These are phyloP conservation scores for Bipolaris bicolor DNA, from an alignment of 2,329 filamentous ascomycete genomes.

Conservation along the genomic window DNA sequence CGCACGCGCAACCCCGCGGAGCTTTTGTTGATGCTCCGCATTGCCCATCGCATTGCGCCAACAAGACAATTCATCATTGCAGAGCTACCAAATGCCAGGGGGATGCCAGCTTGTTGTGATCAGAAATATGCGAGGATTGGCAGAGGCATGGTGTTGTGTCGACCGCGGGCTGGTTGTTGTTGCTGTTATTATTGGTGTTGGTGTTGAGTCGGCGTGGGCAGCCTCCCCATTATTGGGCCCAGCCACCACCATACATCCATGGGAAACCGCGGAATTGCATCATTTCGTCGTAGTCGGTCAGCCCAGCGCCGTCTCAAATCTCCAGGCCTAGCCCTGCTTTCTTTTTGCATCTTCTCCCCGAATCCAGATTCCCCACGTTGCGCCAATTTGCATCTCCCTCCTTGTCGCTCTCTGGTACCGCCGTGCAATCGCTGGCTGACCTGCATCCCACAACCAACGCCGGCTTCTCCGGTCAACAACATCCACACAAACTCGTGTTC, in stretches of 20 bases:
- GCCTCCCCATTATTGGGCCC: slow-evolving; percentile 37
- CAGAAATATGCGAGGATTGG: neutral
- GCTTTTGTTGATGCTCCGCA: neutral
- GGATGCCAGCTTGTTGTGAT: neutral
- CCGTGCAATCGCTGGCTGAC: slow-evolving; percentile 15
- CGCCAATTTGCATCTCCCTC: slow-evolving; percentile 6
- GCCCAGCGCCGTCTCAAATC: slow-evolving; percentile 20
- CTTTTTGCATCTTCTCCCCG: slow-evolving; percentile 7
- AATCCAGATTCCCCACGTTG: slow-evolving; percentile 4
- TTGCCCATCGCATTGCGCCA: neutral
- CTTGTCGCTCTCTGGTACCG: slow-evolving; percentile 10
- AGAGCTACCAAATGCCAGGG: neutral
- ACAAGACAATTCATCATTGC: neutral
- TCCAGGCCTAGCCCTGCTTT: slow-evolving; percentile 18
- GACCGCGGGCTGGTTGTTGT: slow-evolving; percentile 1
- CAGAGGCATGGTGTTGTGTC: slow-evolving; percentile 15
- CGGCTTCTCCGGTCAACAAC: slow-evolving; percentile 28
- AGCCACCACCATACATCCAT: slow-evolving; percentile 36
- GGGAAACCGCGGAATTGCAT: slow-evolving; percentile 33
- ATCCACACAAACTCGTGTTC: slow-evolving; percentile 22
- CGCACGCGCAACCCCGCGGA: slow-evolving; percentile 9
- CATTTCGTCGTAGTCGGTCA: slow-evolving; percentile 31
- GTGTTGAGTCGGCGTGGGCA: slow-evolving; percentile 12
- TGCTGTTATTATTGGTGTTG: neutral
- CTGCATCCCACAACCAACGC: slow-evolving; percentile 27